These are phyloP conservation scores for Gossypium australe DNA, from an alignment of 345 rosid genomes.

Conservation along the genomic window DNA sequence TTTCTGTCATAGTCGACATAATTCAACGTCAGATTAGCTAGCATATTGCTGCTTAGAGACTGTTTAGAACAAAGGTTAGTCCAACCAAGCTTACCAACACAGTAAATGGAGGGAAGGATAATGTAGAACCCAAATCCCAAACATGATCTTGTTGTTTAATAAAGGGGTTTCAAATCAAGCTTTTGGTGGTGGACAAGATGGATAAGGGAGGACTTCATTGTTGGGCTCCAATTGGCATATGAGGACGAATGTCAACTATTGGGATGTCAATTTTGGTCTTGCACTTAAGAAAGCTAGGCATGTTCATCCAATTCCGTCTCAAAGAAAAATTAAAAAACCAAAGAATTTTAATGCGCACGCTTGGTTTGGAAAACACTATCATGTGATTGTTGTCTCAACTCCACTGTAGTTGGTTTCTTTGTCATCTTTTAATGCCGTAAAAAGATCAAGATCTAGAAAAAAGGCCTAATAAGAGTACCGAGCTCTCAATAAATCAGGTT, in stretches of 20 bases:
- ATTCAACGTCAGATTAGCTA: constrained; percentile 11
- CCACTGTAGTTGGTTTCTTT: neutral
- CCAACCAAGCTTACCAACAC: neutral
- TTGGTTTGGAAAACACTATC: neutral
- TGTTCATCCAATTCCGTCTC: neutral
- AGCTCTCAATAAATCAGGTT: too few species aligned
- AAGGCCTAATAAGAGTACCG: too few species aligned
- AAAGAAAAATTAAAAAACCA: neutral
- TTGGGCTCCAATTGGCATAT: constrained; percentile 8
- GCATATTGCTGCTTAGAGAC: neutral
- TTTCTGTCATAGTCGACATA: constrained; percentile 1
- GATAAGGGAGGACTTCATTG: neutral
- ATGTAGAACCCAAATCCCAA: neutral
- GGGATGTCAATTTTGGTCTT: constrained; percentile 7
- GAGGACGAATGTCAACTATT: neutral
- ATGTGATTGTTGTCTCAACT: neutral
- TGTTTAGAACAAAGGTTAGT: neutral
- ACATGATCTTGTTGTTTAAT: constrained; percentile 2
- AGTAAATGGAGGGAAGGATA: neutral
- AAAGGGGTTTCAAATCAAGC: neutral
- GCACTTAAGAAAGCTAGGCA: neutral
- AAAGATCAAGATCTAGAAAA: neutral
- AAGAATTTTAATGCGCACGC: neutral
- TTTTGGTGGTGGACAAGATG: neutral
- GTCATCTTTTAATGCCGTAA: neutral